Evolutionary conservation across 164 flowering plant species (phyloP).

Genomic region (Vitis labrusca): DNA sequence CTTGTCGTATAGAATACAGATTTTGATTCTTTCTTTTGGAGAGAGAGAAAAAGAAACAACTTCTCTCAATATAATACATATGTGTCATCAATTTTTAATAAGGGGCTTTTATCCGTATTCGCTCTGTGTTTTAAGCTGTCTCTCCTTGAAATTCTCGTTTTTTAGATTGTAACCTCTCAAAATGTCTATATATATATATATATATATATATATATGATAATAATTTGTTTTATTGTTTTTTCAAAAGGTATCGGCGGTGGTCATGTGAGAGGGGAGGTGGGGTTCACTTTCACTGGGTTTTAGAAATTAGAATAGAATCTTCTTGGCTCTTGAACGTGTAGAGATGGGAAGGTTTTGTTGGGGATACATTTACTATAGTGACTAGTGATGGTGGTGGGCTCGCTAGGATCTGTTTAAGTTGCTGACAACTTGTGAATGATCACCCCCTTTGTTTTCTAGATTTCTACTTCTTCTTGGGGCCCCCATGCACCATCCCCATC

Average conservation of each 20-base stretch:
- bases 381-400: slow-evolving; percentile 30
- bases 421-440: slow-evolving; percentile 33
- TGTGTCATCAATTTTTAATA: not conserved
- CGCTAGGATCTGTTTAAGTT: slow-evolving; percentile 29
- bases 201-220: not conserved
- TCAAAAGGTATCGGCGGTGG: slow-evolving; percentile 50
- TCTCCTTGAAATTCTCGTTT: slow-evolving; percentile 44
- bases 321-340: slow-evolving; percentile 43
- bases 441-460: slow-evolving; percentile 24
- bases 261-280: slow-evolving; percentile 55
- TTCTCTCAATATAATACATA: not conserved
- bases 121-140: slow-evolving; percentile 55
- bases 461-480: slow-evolving; percentile 10
- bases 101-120: slow-evolving; percentile 34
- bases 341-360: not conserved
- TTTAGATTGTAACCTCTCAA: not conserved
- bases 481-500: slow-evolving; percentile 8
- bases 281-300: slow-evolving; percentile 40
- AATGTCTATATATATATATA: not conserved
- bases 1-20: slow-evolving; percentile 37
- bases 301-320: slow-evolving; percentile 85
- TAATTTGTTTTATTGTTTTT: not conserved
- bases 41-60: slow-evolving; percentile 12
- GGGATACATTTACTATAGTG: slow-evolving; percentile 9
- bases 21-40: slow-evolving; percentile 38